A percentile compares a stretch with the other conserved stretches of the same genome.
These are phyloP conservation scores for Lachnellula subtilissima DNA, from an alignment of 2,329 filamentous ascomycete genomes.

Conservation along the genomic window DNA sequence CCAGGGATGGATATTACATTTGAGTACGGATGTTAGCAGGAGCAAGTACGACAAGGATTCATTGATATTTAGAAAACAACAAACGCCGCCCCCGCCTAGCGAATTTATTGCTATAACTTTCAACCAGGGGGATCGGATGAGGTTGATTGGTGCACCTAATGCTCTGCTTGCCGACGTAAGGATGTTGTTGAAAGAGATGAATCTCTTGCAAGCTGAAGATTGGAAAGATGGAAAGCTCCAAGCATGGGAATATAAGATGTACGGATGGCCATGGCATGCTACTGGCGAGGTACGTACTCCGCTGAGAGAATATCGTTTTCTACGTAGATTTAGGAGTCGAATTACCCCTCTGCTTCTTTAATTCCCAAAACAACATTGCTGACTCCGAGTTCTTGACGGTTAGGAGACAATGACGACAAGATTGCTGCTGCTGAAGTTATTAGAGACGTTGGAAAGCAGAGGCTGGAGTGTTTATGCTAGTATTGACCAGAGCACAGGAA, in stretches of 20 bases:
- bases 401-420: conserved; percentile 33
- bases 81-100: conserved; percentile 30
- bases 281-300: conserved; percentile 20
- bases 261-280: conserved; percentile 32
- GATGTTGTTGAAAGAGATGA: conserved; percentile 12
- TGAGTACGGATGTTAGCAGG: conserved; percentile 34
- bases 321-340: too few species aligned
- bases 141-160: conserved; percentile 31
- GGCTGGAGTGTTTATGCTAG: conserved; percentile 38
- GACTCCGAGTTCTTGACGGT: too few species aligned
- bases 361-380: too few species aligned
- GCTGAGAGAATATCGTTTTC: too few species aligned
- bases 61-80: conserved; percentile 35
- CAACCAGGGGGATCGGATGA: conserved; percentile 28
- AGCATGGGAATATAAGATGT: conserved; percentile 33
- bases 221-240: conserved; percentile 22
- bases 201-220: conserved; percentile 17
- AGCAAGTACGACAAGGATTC: conserved; percentile 33
- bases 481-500: conserved; percentile 32
- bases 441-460: conserved; percentile 33
- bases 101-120: conserved; percentile 37
- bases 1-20: conserved; percentile 36
- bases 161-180: conserved; percentile 20
- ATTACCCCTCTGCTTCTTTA: too few species aligned
- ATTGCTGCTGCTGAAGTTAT: conserved; percentile 32